Conservation (phyloP, 1,284 basidiomycete genomes). For the Ceratobasidium sp. region DNA sequence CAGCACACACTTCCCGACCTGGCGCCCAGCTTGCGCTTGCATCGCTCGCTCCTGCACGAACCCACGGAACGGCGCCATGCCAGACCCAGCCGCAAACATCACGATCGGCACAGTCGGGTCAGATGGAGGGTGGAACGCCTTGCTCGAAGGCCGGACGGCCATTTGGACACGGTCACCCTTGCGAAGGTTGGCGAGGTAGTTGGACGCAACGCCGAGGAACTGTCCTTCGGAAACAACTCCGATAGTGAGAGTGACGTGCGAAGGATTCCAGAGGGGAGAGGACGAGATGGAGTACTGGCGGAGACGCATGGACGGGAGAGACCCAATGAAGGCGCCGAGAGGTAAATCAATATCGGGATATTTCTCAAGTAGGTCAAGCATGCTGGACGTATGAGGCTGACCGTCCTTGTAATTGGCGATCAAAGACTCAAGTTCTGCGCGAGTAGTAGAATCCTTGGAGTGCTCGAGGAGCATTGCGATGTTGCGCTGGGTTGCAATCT, state of each 20-base stretch:
- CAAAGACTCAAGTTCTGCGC: constrained; percentile 55
- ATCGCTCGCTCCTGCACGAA: constrained; percentile 68
- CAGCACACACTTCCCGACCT: constrained; percentile 62
- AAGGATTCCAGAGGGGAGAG: constrained; percentile 64
- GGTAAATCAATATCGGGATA: constrained; percentile 61
- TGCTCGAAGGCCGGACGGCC: constrained; percentile 61
- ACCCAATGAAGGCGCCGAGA: constrained; percentile 60
- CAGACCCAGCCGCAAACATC: constrained; percentile 66
- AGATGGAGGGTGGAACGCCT: constrained; percentile 65
- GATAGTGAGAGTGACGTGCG: constrained; percentile 63
- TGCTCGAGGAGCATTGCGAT: constrained; percentile 48
- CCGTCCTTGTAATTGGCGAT: constrained; percentile 57
- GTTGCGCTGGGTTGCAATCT: constrained; percentile 52
- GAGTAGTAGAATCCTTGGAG: constrained; percentile 45
- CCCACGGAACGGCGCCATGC: constrained; percentile 67
- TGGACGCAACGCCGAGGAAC: constrained; percentile 66
- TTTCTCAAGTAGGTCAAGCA: constrained; percentile 64
- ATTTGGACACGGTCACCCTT: constrained; percentile 64
- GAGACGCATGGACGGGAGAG: constrained; percentile 66
- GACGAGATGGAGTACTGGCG: constrained; percentile 70
- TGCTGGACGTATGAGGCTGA: constrained; percentile 59
- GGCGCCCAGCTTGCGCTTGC: constrained; percentile 63
- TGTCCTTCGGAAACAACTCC: constrained; percentile 60
- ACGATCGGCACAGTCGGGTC: constrained; percentile 63
- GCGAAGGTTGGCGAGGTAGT: constrained; percentile 62